Conservation (phyloP, 805 yeast species). For the Ogataea glucozyma region DNA sequence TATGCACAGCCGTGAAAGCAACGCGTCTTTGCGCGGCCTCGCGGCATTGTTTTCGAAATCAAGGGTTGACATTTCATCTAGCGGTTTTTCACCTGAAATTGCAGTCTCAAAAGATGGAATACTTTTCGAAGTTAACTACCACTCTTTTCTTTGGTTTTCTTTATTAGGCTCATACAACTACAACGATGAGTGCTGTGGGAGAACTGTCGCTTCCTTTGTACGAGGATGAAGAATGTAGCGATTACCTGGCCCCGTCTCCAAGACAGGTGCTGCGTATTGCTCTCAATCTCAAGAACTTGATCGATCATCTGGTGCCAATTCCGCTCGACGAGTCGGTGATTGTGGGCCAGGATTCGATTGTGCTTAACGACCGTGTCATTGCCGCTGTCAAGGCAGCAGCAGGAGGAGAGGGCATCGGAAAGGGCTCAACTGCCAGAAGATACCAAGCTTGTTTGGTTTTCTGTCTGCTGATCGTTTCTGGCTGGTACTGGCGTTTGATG, state of each 20-base stretch:
- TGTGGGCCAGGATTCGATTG: slow-evolving; percentile 55
- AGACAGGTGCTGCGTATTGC: slow-evolving; percentile 71
- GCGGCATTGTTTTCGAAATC: too few relatives aligned
- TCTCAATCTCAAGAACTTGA: slow-evolving; percentile 66
- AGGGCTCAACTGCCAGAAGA: slow-evolving; percentile 55
- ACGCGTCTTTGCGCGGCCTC: too few relatives aligned
- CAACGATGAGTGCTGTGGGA: slow-evolving; percentile 5
- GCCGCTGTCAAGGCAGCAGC: slow-evolving; percentile 69
- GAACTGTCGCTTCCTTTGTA: slow-evolving; percentile 26
- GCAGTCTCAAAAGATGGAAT: not conserved
- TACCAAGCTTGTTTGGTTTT: slow-evolving; percentile 71
- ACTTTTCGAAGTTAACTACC: too few relatives aligned
- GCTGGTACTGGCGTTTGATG: slow-evolving; percentile 71
- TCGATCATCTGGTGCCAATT: slow-evolving; percentile 72
- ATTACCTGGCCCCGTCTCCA: slow-evolving; percentile 51
- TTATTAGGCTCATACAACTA: not conserved
- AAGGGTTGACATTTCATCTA: too few relatives aligned
- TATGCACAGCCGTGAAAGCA: too few relatives aligned
- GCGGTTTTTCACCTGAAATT: not conserved
- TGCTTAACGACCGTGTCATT: slow-evolving; percentile 60
- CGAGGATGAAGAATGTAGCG: slow-evolving; percentile 35
- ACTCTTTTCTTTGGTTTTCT: too few relatives aligned
- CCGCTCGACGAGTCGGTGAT: slow-evolving; percentile 54
- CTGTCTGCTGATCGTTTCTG: slow-evolving; percentile 70
- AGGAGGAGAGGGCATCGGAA: slow-evolving; percentile 71